Evolutionary conservation across 495 filamentous ascomycete genomes (phyloP).

Genomic region (Friedmanniomyces simplex): DNA sequence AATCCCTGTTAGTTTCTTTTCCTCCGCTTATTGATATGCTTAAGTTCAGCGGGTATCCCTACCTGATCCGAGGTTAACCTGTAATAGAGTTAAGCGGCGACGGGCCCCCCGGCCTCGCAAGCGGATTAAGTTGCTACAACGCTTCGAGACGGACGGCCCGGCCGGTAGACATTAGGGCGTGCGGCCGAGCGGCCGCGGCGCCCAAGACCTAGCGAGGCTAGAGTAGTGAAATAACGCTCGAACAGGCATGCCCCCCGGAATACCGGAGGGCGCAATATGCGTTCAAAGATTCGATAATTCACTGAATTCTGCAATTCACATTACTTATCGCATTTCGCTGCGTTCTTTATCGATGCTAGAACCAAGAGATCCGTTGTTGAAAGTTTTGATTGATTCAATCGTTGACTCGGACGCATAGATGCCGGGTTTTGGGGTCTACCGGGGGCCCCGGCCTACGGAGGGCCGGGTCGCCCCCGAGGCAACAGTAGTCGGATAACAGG

Average conservation of each 20-base stretch:
- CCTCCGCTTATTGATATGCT: slow-evolving; percentile 68
- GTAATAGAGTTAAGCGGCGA: slow-evolving; percentile 22
- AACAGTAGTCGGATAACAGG: slow-evolving; percentile 30
- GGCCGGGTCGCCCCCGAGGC: slow-evolving; percentile 31
- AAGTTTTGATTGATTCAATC: slow-evolving; percentile 48
- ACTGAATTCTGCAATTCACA: slow-evolving; percentile 66
- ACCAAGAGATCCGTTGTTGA: slow-evolving; percentile 65
- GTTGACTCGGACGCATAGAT: slow-evolving; percentile 15
- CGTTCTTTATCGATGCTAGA: slow-evolving; percentile 65
- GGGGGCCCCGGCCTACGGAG: slow-evolving; percentile 26
- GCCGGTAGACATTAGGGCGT: slow-evolving; percentile 3
- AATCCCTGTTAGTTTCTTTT: slow-evolving; percentile 68
- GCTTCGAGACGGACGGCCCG: background rate
- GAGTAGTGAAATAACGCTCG: slow-evolving; percentile 51
- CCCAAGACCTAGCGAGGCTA: slow-evolving; percentile 35
- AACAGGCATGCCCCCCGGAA: slow-evolving; percentile 48
- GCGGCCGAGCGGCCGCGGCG: slow-evolving; percentile 33
- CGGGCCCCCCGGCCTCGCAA: background rate
- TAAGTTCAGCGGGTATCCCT: slow-evolving; percentile 64
- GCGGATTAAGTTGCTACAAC: background rate
- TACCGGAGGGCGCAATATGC: slow-evolving; percentile 55
- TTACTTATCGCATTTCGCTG: slow-evolving; percentile 65
- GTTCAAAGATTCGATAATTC: slow-evolving; percentile 67
- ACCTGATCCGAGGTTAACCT: slow-evolving; percentile 57
- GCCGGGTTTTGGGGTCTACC: slow-evolving; percentile 27